phyloP scores from a whole-genome alignment of 2,329 filamentous ascomycete genomes.

The Curvularia sp. region DNA sequence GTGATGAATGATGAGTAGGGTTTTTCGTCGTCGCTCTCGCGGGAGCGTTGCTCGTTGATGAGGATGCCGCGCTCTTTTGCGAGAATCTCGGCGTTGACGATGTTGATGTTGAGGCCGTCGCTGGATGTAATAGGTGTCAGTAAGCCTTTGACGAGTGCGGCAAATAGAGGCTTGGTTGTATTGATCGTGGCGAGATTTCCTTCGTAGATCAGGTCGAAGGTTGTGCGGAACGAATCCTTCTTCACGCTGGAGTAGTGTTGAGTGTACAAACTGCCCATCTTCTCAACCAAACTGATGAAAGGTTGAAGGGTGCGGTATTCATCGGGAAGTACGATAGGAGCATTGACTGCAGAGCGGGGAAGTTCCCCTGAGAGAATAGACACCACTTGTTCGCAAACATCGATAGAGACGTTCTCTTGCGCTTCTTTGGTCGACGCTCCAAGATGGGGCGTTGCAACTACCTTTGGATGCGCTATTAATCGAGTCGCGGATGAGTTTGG shows the following conservation, averaged over 20 bases:
- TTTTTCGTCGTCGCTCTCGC: conserved; percentile 65
- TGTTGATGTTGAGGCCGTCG: conserved; percentile 75
- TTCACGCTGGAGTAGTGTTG: conserved; percentile 68
- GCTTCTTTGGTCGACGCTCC: conserved; percentile 82
- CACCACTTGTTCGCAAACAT: conserved; percentile 81
- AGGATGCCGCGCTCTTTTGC: conserved; percentile 79
- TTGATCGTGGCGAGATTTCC: conserved; percentile 73
- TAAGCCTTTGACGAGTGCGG: conserved; percentile 79
- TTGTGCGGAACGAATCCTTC: conserved; percentile 62
- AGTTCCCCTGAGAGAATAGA: conserved; percentile 75
- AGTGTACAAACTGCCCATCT: conserved; percentile 79
- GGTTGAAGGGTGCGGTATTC: conserved; percentile 80
- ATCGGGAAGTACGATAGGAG: conserved; percentile 79
- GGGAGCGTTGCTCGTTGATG: conserved; percentile 74
- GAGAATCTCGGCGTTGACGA: conserved; percentile 79
- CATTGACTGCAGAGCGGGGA: conserved; percentile 79
- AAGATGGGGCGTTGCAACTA: conserved; percentile 79
- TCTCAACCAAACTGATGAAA: conserved; percentile 77
- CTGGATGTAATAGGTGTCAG: conserved; percentile 71
- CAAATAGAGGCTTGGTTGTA: conserved; percentile 80
- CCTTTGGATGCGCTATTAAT: conserved; percentile 72
- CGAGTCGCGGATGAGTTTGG: conserved; percentile 65
- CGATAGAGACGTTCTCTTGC: conserved; percentile 82
- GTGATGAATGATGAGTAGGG: conserved; percentile 76
- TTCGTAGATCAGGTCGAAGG: conserved; percentile 79